Evolutionary conservation across 2,329 filamentous ascomycete species (phyloP).

Genomic region (Cordyceps cicadae): DNA sequence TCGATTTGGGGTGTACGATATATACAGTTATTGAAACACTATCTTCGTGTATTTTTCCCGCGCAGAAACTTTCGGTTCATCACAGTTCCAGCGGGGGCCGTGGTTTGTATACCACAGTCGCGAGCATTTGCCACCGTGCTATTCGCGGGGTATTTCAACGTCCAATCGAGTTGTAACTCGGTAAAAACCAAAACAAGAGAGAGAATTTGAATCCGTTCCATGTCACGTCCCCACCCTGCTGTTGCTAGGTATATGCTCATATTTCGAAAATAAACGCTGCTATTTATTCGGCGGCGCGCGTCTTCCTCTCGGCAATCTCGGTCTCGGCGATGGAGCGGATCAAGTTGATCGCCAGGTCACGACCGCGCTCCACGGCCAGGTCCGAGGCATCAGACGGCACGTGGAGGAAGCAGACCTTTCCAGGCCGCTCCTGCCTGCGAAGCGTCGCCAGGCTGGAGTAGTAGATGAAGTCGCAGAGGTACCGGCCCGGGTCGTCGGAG

Average conservation of each 20-base stretch:
- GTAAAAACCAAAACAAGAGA: background rate
- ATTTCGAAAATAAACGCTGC: too few species aligned
- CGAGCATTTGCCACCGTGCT: background rate
- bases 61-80: background rate
- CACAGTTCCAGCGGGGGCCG: background rate
- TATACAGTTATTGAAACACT: too few species aligned
- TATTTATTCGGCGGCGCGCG: slow-evolving; percentile 10
- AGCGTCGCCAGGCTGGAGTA: slow-evolving; percentile 58
- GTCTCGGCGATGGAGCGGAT: slow-evolving; percentile 50
- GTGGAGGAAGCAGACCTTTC: slow-evolving; percentile 61
- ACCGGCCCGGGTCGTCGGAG: slow-evolving; percentile 63
- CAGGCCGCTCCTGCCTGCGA: slow-evolving; percentile 35
- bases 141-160: background rate
- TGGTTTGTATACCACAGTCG: background rate
- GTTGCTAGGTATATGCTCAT: background rate
- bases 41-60: too few species aligned
- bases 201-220: background rate
- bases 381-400: slow-evolving; percentile 55
- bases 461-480: slow-evolving; percentile 73
- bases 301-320: slow-evolving; percentile 25
- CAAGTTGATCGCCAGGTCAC: slow-evolving; percentile 44
- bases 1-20: background rate
- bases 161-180: background rate
- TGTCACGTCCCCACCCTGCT: background rate
- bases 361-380: slow-evolving; percentile 38